Base-by-base conservation (phyloP, 2,329 filamentous ascomycete genomes). In the Trichophyton schoenleinii region DNA sequence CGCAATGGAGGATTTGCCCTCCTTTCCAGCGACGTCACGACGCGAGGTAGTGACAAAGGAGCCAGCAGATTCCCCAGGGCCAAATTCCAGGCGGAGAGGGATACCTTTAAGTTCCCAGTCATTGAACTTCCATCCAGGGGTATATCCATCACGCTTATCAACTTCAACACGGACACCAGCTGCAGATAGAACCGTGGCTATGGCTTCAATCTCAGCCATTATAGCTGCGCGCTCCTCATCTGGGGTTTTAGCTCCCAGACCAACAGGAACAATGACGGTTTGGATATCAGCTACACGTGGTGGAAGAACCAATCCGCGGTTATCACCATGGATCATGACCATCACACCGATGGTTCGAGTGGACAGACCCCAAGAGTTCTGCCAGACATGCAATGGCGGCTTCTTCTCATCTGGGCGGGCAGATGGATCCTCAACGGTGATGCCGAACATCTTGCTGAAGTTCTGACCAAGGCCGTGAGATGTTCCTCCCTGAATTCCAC, bases 391-490 rank as follows among this genome's bases (percentile, higher is more conserved):
- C 61, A 96, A 79, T 70, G 90, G 86, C 67, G 86, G 82, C 66
- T 88, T 88, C 77, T 89, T 87, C 74, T 94, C 84, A 57, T 83
- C 85, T 55, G 81, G 79, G 70, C 86, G 85, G 58, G 81, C 82
- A 63, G 81, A 80, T 25, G 94, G 94, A 71, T 99, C 91, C 75
- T 99, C 92, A 34, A 99, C 90, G 0, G 88, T 95, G 73, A 99
- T 97, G 74, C 94, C 88, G 73, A 97, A 99, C 91, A 99, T 99
- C 78, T 95, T 96, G 74, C 87, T 91, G 78, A 99, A 99, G 78
- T 99, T 96, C 77, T 99, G 94, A 60, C 94, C 94, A 7, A 99
- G 81, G 65, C 86, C 90, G 79, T 99, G 94, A 59, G 90, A 96
- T 46, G 94, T 99, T 60, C 86, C 94, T 66, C 91, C 94, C 78